These are phyloP conservation scores for Picochlorum costavermella DNA, from an alignment of 139 green algal genomes.

Conservation along the genomic window DNA sequence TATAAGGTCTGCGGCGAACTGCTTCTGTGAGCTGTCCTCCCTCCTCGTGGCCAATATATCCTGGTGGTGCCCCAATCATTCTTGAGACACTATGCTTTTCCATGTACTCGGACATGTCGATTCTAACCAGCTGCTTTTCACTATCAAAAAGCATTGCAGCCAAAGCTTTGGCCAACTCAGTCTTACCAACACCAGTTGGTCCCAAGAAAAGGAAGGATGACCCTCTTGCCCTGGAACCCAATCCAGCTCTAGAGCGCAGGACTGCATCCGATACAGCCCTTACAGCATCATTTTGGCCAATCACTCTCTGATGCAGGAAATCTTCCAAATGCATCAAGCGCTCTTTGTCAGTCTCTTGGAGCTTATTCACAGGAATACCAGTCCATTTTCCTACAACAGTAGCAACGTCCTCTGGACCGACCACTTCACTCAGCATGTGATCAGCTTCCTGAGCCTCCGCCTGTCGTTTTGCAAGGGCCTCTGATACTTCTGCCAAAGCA, in stretches of 20 bases:
- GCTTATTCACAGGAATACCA: conserved; percentile 71
- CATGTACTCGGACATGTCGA: conserved; percentile 76
- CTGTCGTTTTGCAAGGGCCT: conserved; percentile 39
- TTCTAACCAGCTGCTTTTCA: conserved; percentile 64
- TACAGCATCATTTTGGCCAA: conserved; percentile 47
- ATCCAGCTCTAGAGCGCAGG: conserved; percentile 56
- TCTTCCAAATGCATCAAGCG: conserved; percentile 38
- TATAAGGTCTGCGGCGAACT: conserved; percentile 62
- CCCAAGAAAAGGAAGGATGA: conserved; percentile 88
- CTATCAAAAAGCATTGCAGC: conserved; percentile 80
- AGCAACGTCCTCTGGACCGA: conserved; percentile 69
- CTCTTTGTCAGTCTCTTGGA: conserved; percentile 56
- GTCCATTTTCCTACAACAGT: conserved; percentile 80
- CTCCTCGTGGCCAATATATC: conserved; percentile 72
- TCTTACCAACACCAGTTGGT: conserved; percentile 77
- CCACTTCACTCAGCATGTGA: conserved; percentile 75
- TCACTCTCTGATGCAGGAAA: conserved; percentile 44
- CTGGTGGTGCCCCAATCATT: conserved; percentile 71
- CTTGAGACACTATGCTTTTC: conserved; percentile 68
- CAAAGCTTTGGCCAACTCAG: conserved; percentile 76
- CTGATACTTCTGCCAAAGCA: conserved; percentile 72
- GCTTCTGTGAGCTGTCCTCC: conserved; percentile 80
- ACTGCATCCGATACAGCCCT: conserved; percentile 46
- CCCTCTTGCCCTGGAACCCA: conserved; percentile 46
- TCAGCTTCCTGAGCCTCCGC: conserved; percentile 21